A percentile compares a stretch with the other conserved stretches of the same genome.
phyloP scores from a whole-genome alignment of 345 rosid species.

The Melaleuca quinquenervia region DNA sequence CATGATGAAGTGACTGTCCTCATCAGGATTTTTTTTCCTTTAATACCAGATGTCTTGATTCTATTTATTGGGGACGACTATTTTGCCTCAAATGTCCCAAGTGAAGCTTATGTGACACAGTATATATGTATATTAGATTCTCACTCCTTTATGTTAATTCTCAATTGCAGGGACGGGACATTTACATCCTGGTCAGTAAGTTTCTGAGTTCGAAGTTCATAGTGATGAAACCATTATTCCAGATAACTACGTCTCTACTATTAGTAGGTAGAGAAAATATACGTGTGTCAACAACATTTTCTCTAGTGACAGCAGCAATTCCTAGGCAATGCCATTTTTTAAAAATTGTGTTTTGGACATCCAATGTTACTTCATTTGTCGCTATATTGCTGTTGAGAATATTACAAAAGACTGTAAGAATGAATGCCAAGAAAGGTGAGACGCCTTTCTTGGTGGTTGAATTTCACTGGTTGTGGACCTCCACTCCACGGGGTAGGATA shows the following conservation, averaged over 20 bases:
- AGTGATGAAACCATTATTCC: not conserved
- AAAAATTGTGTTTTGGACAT: not conserved
- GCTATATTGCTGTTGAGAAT: not conserved
- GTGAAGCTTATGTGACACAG: not conserved
- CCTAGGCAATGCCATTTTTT: not conserved
- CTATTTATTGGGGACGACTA: not conserved
- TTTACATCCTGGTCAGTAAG: constrained; percentile 84
- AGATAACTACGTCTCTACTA: not conserved
- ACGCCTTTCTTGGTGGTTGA: not conserved
- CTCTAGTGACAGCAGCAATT: not conserved
- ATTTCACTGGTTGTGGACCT: not conserved
- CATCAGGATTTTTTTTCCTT: not conserved
- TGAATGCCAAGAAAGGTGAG: not conserved
- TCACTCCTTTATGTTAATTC: not conserved
- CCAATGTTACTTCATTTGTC: not conserved
- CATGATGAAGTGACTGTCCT: not conserved
- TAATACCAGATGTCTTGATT: not conserved
- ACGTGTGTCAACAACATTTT: not conserved
- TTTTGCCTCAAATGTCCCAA: not conserved
- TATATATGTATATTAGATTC: not conserved
- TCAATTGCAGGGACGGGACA: constrained; percentile 89
- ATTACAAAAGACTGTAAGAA: not conserved
- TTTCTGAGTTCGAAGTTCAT: constrained; percentile 13
- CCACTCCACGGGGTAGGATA: not conserved
- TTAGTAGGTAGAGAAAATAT: not conserved